Evolutionary conservation across 2,329 filamentous ascomycete species (phyloP), one percentile per base, ranked within the genome.

Genomic region (Neofusicoccum sp.): DNA sequence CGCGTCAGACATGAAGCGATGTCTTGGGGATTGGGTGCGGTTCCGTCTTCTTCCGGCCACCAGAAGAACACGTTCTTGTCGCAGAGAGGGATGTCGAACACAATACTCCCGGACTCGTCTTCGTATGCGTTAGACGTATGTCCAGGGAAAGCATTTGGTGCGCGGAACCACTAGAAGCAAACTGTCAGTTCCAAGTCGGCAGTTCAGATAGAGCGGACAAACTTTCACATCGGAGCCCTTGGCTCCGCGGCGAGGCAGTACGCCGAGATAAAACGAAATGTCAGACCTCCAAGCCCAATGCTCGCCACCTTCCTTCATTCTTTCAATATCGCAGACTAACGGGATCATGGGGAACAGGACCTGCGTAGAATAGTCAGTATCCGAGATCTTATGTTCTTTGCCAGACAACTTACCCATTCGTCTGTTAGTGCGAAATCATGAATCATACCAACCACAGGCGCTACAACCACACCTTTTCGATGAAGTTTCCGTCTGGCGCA

Each of bases 31-130:
- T 68, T 64, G 0, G 75, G 73, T 0, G 73, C 68, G 51, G 71
- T 72, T 0, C 73, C 76, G 2, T 74, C 26, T 2, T 65, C 67
- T 58, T 77, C 74, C 7, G 75, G 75, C 73, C 70, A 78, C 72
- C 74, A 78, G 66, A 75, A 77, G 63, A 80, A 79, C 3, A 75
- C 73, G 54, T 79, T 79, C 43, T 72, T 67, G 41, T 76, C 66
- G n/a, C 67, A 71, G 1, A 77, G 60, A 6, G 71, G 68, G 1
- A 78, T 64, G 54, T 78, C 75, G 30, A 78, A 64, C 1, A 73
- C 60, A 3, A 75, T 65, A 4, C 72, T 67, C 1, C 69, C 68
- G 1, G 41, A 20, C 0, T 65, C 61, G 33, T 70, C 65, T 49
- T 77, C 74, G 63, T 71, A 76, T 9, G 76, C 74, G 61, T 77